Base-by-base conservation (phyloP, 163 green algal species). In the Prototheca wickerhamii region DNA sequence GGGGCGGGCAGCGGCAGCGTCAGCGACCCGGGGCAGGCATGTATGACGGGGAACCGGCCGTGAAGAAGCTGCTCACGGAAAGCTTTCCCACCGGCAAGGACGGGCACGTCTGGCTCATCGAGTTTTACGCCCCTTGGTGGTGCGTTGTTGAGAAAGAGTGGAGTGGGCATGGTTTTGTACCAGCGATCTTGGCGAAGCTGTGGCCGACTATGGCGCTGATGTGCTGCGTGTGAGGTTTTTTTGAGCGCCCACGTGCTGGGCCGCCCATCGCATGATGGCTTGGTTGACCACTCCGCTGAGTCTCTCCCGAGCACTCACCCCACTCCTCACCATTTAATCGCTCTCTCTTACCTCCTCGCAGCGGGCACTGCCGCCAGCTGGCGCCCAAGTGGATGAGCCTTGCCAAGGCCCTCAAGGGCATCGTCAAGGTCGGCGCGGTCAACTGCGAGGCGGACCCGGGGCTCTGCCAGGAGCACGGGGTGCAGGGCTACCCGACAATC, bases 41-140 rank as follows among this genome's bases (percentile, higher is more conserved):
- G 37, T 92, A 91, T 64, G 78, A 75, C 4, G 73, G 74, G 0
- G 75, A 86, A 37, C 40, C 64, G 4, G 25, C 76, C 42, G 71
- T 91, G 44, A 44, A 79, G 28, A 43, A 78, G 25, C 34, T 90
- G 31, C 73, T 46, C 4, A 59, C 58, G 1, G 63, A 67, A 58
- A 84, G 63, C 44, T 86, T 92, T 34, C 78, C 86, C 2, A 54
- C 70, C n/a, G 61, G 59, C 17, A 61, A 53, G 3, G 75, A 83
- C 18, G 74, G 65, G n/a, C 88, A 74, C 74, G 69, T 91, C 2
- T 90, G 74, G 64, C 58, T 95, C 31, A 56, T 95, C 2, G 82
- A 95, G 77, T 92, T 91, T 46, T 95, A 95, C 60, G 82, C 84
- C 2, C 85, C 87, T 18, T 89, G 87, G 84, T 84, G 64, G n/a